These are phyloP conservation scores for Gentiana dahurica DNA, from an alignment of 257 asterid species.

Conservation along the genomic window DNA sequence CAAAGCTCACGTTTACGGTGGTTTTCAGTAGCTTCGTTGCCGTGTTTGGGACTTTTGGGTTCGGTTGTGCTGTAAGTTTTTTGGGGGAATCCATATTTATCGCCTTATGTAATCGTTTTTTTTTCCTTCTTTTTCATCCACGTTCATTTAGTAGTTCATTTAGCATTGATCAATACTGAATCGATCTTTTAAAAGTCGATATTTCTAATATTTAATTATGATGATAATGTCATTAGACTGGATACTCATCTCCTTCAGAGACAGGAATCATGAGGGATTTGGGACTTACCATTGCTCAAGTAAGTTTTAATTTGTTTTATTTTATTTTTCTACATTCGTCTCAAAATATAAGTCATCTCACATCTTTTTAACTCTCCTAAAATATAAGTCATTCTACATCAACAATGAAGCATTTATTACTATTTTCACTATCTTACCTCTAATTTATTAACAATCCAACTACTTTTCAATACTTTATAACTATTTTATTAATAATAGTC, in stretches of 20 bases:
- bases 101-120: no score
- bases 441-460: no score
- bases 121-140: no score
- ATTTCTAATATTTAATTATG: not conserved
- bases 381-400: no score
- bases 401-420: no score
- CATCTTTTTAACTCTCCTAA: no score
- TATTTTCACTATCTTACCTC: no score
- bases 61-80: slow-evolving; percentile 1
- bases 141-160: not conserved
- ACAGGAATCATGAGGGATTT: slow-evolving; percentile 8
- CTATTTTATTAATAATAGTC: no score
- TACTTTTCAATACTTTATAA: no score
- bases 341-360: no score
- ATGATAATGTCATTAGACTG: not conserved
- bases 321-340: not conserved
- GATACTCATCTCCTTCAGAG: slow-evolving; percentile 11
- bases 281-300: slow-evolving; percentile 9
- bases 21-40: not conserved
- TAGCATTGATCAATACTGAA: not conserved
- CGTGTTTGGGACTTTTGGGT: not conserved
- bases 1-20: not conserved
- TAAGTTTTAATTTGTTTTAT: no score
- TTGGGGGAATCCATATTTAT: no score
- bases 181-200: not conserved